Conservation (phyloP, 257 asterid genomes). For the Nicotiana knightiana region DNA sequence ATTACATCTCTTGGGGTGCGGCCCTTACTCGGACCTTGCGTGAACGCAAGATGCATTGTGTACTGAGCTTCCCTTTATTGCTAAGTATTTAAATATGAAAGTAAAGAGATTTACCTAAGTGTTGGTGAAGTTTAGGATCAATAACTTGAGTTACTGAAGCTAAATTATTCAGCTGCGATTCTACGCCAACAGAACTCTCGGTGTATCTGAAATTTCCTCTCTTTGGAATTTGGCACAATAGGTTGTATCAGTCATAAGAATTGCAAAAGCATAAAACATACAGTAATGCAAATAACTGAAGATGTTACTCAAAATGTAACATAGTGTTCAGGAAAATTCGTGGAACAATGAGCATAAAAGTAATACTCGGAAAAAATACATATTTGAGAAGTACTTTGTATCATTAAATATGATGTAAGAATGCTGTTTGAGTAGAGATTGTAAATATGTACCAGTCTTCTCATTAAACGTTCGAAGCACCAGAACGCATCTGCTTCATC, state of each 20-base stretch:
- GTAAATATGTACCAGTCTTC: conserved; percentile 56
- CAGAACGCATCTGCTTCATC: conserved; percentile 96
- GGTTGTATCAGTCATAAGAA: neutral
- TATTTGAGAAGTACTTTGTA: neutral
- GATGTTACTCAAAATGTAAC: neutral
- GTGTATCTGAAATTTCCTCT: conserved; percentile 99
- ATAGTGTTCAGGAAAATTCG: neutral
- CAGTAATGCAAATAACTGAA: neutral
- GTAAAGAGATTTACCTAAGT: conserved; percentile 57
- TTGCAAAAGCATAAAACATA: neutral
- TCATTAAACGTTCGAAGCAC: conserved; percentile 94
- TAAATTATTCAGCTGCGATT: conserved; percentile 72
- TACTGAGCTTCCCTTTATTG: neutral
- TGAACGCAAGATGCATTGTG: no score
- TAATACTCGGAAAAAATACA: neutral
- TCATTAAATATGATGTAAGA: neutral
- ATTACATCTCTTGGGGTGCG: no score
- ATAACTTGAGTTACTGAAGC: conserved; percentile 92
- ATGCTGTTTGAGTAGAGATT: neutral
- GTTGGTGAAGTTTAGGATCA: conserved; percentile 96
- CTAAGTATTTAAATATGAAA: neutral
- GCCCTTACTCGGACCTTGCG: no score
- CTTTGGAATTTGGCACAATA: conserved; percentile 41
- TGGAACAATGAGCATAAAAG: neutral
- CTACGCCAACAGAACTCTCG: conserved; percentile 85